Percentiles rank a stretch among this genome's conserved stretches.
Evolutionary conservation across 331 rosid species (phyloP).

Genomic region (Quercus lobata): DNA sequence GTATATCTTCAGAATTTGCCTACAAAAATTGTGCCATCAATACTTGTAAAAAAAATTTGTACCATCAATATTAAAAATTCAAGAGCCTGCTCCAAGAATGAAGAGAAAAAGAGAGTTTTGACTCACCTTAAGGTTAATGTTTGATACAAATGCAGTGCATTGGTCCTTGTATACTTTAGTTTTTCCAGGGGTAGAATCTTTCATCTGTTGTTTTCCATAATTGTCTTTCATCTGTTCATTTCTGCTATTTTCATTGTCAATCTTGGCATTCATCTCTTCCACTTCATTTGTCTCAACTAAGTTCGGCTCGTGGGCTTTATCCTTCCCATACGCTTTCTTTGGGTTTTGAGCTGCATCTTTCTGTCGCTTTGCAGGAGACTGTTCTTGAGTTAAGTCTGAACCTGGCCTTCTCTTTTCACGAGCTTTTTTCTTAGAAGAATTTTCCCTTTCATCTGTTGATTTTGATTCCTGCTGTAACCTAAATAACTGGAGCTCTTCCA

Average conservation of each 20-base stretch:
- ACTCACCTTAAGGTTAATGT: constrained; percentile 55
- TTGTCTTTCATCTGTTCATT: constrained; percentile 13
- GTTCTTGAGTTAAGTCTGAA: constrained; percentile 40
- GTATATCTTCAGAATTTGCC: constrained; percentile 70
- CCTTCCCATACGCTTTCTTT: constrained; percentile 46
- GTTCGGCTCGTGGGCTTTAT: constrained; percentile 31
- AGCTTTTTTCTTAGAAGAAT: constrained; percentile 39
- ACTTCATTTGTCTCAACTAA: constrained; percentile 23
- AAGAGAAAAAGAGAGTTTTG: not conserved
- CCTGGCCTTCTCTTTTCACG: constrained; percentile 72
- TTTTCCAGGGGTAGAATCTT: constrained; percentile 36
- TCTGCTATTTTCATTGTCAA: constrained; percentile 26
- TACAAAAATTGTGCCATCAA: constrained; percentile 36
- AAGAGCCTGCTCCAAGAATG: not conserved
- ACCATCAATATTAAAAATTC: constrained; percentile 10
- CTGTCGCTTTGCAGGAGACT: constrained; percentile 58
- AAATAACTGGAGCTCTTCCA: constrained; percentile 63
- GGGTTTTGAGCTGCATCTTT: constrained; percentile 45
- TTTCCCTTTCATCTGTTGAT: constrained; percentile 53
- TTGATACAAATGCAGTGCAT: constrained; percentile 85
- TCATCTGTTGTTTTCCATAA: constrained; percentile 19
- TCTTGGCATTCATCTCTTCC: constrained; percentile 35
- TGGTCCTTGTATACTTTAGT: constrained; percentile 61
- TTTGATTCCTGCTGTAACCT: constrained; percentile 68
- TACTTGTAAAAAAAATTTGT: constrained; percentile 6